Conservation (phyloP, 805 yeast genomes). For the Tetrapisispora namnaoensis region DNA sequence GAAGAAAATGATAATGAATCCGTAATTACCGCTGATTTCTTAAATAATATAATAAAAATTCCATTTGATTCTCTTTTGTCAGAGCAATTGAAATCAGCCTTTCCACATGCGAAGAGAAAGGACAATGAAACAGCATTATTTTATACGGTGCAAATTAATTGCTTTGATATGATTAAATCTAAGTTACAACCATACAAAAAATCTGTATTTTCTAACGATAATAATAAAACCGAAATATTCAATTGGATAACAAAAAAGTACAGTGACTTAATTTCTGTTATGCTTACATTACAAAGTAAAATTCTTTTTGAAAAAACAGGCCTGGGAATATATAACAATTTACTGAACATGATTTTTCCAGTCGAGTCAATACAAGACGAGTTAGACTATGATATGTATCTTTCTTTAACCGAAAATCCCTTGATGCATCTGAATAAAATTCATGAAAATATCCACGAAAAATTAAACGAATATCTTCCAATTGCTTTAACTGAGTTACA, state of each 20-base stretch:
- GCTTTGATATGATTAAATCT: conserved; percentile 50
- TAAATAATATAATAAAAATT: conserved; percentile 35
- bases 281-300: conserved; percentile 39
- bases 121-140: conserved; percentile 18
- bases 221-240: conserved; percentile 14
- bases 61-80: conserved; percentile 26
- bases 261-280: conserved; percentile 16
- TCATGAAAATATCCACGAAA: conserved; percentile 38
- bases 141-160: conserved; percentile 43
- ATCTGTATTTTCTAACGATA: conserved; percentile 28
- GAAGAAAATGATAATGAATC: conserved; percentile 13
- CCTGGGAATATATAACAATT: conserved; percentile 48
- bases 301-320: conserved; percentile 43
- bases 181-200: conserved; percentile 34
- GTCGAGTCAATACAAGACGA: conserved; percentile 41
- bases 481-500: conserved; percentile 52
- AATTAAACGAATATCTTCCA: conserved; percentile 37
- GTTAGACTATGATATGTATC: conserved; percentile 52
- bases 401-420: conserved; percentile 53
- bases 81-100: conserved; percentile 23
- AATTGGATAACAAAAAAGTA: conserved; percentile 28
- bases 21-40: conserved; percentile 34
- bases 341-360: conserved; percentile 65
- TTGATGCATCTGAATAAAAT: conserved; percentile 35
- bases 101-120: conserved; percentile 24